Conservation (phyloP, 2,329 filamentous ascomycete genomes). For the Didymella lethalis region DNA sequence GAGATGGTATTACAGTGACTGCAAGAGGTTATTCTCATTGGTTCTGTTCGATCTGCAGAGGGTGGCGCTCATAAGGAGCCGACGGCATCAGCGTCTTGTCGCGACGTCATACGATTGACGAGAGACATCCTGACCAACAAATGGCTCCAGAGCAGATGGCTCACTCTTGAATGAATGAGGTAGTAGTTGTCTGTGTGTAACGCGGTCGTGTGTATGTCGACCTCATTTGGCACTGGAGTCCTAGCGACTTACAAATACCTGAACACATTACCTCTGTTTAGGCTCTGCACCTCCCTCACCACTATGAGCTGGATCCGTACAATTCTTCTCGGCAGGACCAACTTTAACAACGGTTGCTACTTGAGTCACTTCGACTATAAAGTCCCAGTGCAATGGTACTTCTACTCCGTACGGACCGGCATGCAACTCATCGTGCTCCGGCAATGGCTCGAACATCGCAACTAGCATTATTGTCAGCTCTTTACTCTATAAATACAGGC, state of each 20-base stretch:
- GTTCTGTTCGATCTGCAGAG: background rate
- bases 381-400: constrained; percentile 17
- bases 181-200: background rate
- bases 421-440: constrained; percentile 21
- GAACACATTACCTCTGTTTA: background rate
- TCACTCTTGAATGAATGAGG: background rate
- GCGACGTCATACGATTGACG: background rate
- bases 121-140: constrained; percentile 1
- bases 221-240: no score
- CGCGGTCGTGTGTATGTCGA: background rate
- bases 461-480: background rate
- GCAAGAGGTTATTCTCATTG: constrained; percentile 17
- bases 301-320: background rate
- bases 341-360: background rate
- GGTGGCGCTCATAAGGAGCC: background rate
- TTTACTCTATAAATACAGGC: no score
- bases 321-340: background rate
- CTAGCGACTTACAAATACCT: background rate
- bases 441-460: constrained; percentile 1
- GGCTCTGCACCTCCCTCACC: background rate
- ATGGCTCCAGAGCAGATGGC: constrained; percentile 4
- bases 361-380: constrained; percentile 6
- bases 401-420: constrained; percentile 26
- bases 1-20: constrained; percentile 16
- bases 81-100: background rate